These are phyloP conservation scores for Kazachstania sp. DNA, from an alignment of 1,139 yeast species.

Conservation along the genomic window DNA sequence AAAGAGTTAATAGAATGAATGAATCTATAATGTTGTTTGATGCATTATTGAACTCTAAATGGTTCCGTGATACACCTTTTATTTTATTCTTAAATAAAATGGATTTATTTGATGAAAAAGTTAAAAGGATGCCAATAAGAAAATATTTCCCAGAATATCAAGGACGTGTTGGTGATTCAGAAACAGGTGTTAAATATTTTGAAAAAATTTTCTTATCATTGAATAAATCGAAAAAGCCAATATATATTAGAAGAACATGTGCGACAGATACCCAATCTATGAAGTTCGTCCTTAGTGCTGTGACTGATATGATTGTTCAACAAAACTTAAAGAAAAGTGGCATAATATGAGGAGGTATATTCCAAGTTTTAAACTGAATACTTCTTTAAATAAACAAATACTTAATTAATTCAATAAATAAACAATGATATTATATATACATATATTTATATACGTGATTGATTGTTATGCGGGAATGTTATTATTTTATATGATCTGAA, in stretches of 20 bases:
- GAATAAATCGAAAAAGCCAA: constrained; percentile 59
- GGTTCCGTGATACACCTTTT: constrained; percentile 83
- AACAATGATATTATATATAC: background rate
- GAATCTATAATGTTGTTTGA: constrained; percentile 83
- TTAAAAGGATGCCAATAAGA: constrained; percentile 53
- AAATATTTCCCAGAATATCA: constrained; percentile 65
- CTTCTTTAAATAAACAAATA: background rate
- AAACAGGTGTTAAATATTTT: constrained; percentile 58
- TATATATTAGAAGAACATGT: constrained; percentile 87
- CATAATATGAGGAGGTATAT: constrained; percentile 38
- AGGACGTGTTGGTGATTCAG: constrained; percentile 55
- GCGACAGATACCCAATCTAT: constrained; percentile 88
- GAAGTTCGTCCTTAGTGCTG: constrained; percentile 86
- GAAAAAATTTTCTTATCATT: constrained; percentile 54
- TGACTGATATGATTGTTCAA: constrained; percentile 82
- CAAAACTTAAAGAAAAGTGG: constrained; percentile 80
- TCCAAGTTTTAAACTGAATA: background rate
- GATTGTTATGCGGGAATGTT: background rate
- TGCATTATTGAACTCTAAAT: constrained; percentile 72
- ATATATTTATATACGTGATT: background rate
- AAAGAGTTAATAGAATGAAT: constrained; percentile 79
- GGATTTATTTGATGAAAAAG: constrained; percentile 69
- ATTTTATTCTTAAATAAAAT: constrained; percentile 82
- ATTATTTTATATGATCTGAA: background rate
- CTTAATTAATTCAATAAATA: too few species aligned